Conservation (phyloP, 1,284 basidiomycete genomes). For the Gomphus bonarii region DNA sequence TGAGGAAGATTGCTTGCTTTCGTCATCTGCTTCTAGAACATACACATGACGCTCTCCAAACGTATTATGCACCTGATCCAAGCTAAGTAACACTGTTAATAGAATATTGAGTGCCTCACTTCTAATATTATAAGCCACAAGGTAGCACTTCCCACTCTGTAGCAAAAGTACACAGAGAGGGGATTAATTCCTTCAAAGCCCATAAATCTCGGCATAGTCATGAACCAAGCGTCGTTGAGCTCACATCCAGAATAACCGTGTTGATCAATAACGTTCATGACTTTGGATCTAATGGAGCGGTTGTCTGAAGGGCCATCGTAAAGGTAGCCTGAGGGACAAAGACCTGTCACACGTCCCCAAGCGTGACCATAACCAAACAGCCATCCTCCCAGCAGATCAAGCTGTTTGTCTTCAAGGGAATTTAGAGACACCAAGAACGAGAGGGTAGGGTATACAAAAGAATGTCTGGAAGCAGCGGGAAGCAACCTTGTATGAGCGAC, state of each 20-base stretch:
- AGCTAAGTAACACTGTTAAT: neutral
- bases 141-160: conserved; percentile 23
- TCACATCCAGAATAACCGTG: conserved; percentile 20
- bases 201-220: conserved; percentile 65
- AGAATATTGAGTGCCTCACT: conserved; percentile 22
- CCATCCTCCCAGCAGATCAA: conserved; percentile 42
- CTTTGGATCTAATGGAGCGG: conserved; percentile 29
- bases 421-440: conserved; percentile 51
- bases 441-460: conserved; percentile 57
- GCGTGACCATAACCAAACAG: conserved; percentile 37
- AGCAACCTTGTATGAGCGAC: conserved; percentile 51
- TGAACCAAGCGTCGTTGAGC: conserved; percentile 51
- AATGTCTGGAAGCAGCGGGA: conserved; percentile 39
- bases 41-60: conserved; percentile 66
- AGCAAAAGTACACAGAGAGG: conserved; percentile 65
- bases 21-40: conserved; percentile 33
- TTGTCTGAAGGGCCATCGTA: conserved; percentile 14
- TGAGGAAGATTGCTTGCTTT: conserved; percentile 28
- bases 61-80: conserved; percentile 60
- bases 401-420: conserved; percentile 37
- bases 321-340: conserved; percentile 41
- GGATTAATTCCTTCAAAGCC: conserved; percentile 72
- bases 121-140: conserved; percentile 51
- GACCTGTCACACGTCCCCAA: conserved; percentile 34
- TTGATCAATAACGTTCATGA: conserved; percentile 27